These are phyloP conservation scores for Rosa hybrid DNA, from an alignment of 331 rosid species.

Conservation along the genomic window DNA sequence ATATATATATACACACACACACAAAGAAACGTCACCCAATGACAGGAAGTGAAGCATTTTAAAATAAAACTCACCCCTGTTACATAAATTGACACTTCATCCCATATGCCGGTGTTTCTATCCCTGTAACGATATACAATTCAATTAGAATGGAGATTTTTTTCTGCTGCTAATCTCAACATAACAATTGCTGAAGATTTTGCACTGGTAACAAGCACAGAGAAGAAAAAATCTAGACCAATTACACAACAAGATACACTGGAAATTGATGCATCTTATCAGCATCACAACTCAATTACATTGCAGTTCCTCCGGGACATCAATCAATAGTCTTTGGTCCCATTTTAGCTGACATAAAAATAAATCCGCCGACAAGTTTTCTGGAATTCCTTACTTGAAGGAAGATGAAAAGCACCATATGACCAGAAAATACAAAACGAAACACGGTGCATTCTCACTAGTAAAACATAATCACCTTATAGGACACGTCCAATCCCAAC, in stretches of 20 bases:
- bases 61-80: constrained; percentile 76
- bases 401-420: constrained; percentile 10
- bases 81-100: constrained; percentile 74
- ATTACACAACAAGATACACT: background rate
- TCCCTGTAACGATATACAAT: constrained; percentile 57
- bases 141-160: constrained; percentile 22
- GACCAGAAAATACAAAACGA: constrained; percentile 11
- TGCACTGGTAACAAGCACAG: background rate
- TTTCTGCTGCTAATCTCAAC: background rate
- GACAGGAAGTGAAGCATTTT: constrained; percentile 20
- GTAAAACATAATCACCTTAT: constrained; percentile 67
- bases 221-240: background rate
- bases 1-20: background rate
- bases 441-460: constrained; percentile 10
- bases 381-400: background rate
- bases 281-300: background rate
- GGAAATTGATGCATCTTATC: background rate
- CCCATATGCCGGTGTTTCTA: constrained; percentile 99
- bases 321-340: background rate
- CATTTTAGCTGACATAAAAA: background rate
- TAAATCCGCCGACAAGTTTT: background rate
- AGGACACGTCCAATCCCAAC: constrained; percentile 99
- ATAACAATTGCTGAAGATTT: background rate
- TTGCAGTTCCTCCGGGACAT: background rate
- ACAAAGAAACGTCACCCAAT: background rate